Evolutionary conservation across 352 stramenopile species (phyloP).

Genomic region (Saprolegnia diclina): DNA sequence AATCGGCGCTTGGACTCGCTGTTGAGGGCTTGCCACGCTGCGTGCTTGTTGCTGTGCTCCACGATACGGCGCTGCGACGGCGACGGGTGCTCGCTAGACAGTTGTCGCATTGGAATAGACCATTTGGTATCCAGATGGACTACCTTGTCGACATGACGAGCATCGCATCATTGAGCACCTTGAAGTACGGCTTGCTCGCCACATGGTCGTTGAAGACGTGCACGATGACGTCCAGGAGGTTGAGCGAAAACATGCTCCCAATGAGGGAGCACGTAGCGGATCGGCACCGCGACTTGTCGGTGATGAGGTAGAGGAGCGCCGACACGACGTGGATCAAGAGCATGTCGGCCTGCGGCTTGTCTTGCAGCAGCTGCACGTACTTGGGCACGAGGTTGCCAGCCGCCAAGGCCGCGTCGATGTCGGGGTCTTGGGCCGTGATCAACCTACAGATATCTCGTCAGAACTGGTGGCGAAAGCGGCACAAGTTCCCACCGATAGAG

Average conservation of each 20-base stretch:
- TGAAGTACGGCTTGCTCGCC: conserved; percentile 26
- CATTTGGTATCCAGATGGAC: background rate
- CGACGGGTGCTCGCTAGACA: conserved; percentile 15
- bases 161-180: conserved; percentile 26
- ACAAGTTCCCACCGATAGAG: conserved; percentile 45
- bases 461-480: background rate
- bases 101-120: background rate
- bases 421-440: conserved; percentile 55
- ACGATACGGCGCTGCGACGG: conserved; percentile 12
- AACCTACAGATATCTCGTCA: conserved; percentile 28
- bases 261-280: conserved; percentile 67
- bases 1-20: conserved; percentile 21
- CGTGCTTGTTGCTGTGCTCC: background rate
- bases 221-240: conserved; percentile 23
- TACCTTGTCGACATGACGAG: conserved; percentile 24
- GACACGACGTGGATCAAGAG: conserved; percentile 81
- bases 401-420: conserved; percentile 62
- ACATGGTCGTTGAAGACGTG: conserved; percentile 18
- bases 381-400: conserved; percentile 47
- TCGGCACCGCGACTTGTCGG: conserved; percentile 55
- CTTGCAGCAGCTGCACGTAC: conserved; percentile 62
- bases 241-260: conserved; percentile 48
- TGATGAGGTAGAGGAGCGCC: conserved; percentile 70
- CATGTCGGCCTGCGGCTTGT: conserved; percentile 76
- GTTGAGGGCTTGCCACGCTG: conserved; percentile 23